Conservation (phyloP, 2,329 filamentous ascomycete genomes). For the Dactylellina parvicollis region DNA sequence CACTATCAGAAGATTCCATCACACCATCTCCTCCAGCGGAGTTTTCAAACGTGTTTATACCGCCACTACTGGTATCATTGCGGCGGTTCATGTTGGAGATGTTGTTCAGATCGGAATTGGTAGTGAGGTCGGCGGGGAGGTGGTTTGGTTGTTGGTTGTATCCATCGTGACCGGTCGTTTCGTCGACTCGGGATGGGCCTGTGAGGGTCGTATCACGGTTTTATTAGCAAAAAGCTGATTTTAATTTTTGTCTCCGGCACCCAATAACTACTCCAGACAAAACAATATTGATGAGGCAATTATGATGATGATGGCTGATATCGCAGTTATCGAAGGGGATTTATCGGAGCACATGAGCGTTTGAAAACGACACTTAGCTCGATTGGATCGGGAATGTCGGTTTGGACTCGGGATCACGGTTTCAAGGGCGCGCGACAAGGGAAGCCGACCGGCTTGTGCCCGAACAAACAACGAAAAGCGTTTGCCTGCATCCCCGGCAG, state of each 20-base stretch:
- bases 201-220: slow-evolving; percentile 19
- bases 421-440: background rate
- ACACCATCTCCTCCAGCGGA: slow-evolving; percentile 39
- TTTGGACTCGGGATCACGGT: slow-evolving; percentile 20
- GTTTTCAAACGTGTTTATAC: slow-evolving; percentile 45
- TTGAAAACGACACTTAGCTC: slow-evolving; percentile 16
- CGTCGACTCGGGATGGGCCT: slow-evolving; percentile 64
- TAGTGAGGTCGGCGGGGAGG: slow-evolving; percentile 69
- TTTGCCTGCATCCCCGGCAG: slow-evolving; percentile 8
- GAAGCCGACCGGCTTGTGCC: slow-evolving; percentile 22
- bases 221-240: slow-evolving; percentile 16
- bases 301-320: slow-evolving; percentile 30
- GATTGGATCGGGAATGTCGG: slow-evolving; percentile 44
- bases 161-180: slow-evolving; percentile 61
- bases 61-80: slow-evolving; percentile 41
- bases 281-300: slow-evolving; percentile 19
- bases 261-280: background rate
- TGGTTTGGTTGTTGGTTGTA: slow-evolving; percentile 69
- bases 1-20: slow-evolving; percentile 30
- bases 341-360: slow-evolving; percentile 29
- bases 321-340: background rate
- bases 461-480: slow-evolving; percentile 27
- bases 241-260: background rate
- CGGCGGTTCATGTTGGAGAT: slow-evolving; percentile 63
- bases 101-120: slow-evolving; percentile 68